Evolutionary conservation across 352 stramenopile genomes (phyloP).

Genomic region (Peronospora destructor): DNA sequence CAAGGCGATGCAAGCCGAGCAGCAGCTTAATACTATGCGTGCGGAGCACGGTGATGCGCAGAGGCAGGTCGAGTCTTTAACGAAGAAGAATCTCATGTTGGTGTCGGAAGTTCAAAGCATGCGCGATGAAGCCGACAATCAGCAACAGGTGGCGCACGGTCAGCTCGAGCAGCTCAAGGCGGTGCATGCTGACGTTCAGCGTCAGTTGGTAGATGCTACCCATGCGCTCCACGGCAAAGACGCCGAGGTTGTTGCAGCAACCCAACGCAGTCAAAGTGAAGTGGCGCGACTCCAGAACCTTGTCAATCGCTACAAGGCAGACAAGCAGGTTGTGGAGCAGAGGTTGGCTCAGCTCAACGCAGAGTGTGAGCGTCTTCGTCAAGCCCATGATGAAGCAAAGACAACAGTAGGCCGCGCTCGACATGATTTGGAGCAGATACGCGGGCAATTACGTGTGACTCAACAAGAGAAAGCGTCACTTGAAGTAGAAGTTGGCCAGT

Average conservation of each 20-base stretch:
- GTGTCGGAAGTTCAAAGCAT: conserved; percentile 42
- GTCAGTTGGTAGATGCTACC: conserved; percentile 26
- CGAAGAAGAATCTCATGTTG: conserved; percentile 55
- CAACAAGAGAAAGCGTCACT: conserved; percentile 40
- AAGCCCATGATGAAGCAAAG: conserved; percentile 19
- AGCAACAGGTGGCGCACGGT: conserved; percentile 25
- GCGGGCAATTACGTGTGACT: conserved; percentile 29
- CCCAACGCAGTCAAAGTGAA: conserved; percentile 31
- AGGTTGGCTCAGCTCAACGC: conserved; percentile 24
- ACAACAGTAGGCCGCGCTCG: conserved; percentile 17
- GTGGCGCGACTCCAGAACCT: conserved; percentile 24
- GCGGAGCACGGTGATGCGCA: conserved; percentile 33
- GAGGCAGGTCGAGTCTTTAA: conserved; percentile 50
- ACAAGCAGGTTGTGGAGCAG: conserved; percentile 22
- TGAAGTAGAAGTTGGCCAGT: conserved; percentile 30
- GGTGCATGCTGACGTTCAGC: conserved; percentile 28
- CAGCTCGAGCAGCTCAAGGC: conserved; percentile 39
- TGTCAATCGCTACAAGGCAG: conserved; percentile 25
- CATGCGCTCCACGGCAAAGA: conserved; percentile 35
- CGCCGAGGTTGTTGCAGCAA: conserved; percentile 23
- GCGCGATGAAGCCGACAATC: conserved; percentile 44
- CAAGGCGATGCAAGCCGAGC: conserved; percentile 37
- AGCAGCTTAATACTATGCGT: conserved; percentile 34
- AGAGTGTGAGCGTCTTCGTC: conserved; percentile 23
- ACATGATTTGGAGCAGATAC: conserved; percentile 28